Evolutionary conservation across 176 grass and related monocot species (phyloP), one percentile per base, ranked within the genome.

Genomic region (Triticum timopheevii): DNA sequence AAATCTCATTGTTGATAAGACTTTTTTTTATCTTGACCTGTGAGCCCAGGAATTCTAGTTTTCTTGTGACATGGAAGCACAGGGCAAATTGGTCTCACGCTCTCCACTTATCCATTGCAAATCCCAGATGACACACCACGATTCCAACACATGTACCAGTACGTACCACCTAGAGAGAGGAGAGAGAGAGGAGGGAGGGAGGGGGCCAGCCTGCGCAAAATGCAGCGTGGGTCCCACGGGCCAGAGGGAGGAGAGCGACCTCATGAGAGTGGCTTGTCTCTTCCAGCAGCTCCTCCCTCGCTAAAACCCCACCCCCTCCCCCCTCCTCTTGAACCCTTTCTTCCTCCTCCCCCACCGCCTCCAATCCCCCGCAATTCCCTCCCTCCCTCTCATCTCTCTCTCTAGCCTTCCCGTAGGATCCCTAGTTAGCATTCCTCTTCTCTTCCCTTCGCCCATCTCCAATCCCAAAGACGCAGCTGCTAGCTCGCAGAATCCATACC

Each of bases 221-320:
- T 20, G 28, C 56, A 24, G 17, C 4, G 68, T 80, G 77, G 82
- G 47, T 3, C 85, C 79, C 69, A 84, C 81, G 36, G 65, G 73
- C 42, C 78, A 74, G 78, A 36, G 84, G 79, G 13, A 63, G 90
- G 85, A 84, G 77, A 80, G 54, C 76, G 84, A 64, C 80, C 8
- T 40, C 28, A 20, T 89, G 89, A 89, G 86, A 87, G 77, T 80
- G 33, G 50, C 68, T 93, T 93, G 89, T 91, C 84, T 86, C 72
- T 88, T 93, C 81, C 89, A 66, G 11, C 39, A 39, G 20, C 28
- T 19, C 40, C 49, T 22, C 58, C n/a, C 80, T 34, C 87, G 83
- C 88, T 93, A 93, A 90, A 93, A 93, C 79, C 86, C 89, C 92
- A 86, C 78, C 73, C 71, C 34, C 66, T 85, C 80, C 49, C 38